A percentile compares a stretch with the other conserved stretches of the same genome.
Conservation (phyloP, 148 eudicot genomes). For the Spergularia bocconei region DNA sequence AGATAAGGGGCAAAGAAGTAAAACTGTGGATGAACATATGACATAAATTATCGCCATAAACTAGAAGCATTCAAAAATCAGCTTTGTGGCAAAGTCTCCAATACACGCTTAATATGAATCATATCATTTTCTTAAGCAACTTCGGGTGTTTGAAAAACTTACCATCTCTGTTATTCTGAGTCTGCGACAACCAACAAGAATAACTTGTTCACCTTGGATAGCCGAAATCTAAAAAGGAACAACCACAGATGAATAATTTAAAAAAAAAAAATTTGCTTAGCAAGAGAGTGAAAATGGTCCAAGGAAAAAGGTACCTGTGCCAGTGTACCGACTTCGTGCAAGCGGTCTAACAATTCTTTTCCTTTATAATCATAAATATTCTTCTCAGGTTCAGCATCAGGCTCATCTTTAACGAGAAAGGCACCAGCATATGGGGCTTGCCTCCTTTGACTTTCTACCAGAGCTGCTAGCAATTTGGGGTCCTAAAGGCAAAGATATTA, state of each 20-base stretch:
- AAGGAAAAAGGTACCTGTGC: conserved; percentile 63
- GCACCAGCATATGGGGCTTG: conserved; percentile 99
- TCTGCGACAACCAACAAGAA: conserved; percentile 89
- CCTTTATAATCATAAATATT: conserved; percentile 78
- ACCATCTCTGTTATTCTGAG: conserved; percentile 93
- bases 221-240: conserved; percentile 59
- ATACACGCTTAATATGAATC: neutral
- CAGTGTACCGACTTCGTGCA: conserved; percentile 92
- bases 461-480: conserved; percentile 84
- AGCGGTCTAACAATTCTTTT: conserved; percentile 71
- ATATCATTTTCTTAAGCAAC: neutral
- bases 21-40: neutral
- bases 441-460: conserved; percentile 77
- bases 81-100: neutral
- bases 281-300: neutral
- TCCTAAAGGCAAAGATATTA: conserved; percentile 46
- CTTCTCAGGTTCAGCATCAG: conserved; percentile 76
- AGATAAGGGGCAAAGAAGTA: neutral
- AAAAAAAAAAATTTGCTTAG: neutral
- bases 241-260: conserved; percentile 18
- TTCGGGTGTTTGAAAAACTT: conserved; percentile 26
- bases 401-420: conserved; percentile 82
- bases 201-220: conserved; percentile 90
- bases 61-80: conserved; percentile 9
- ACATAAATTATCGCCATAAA: neutral